Conservation (phyloP, 176 grass and related monocot species). For the Hyparrhenia diplandra region DNA sequence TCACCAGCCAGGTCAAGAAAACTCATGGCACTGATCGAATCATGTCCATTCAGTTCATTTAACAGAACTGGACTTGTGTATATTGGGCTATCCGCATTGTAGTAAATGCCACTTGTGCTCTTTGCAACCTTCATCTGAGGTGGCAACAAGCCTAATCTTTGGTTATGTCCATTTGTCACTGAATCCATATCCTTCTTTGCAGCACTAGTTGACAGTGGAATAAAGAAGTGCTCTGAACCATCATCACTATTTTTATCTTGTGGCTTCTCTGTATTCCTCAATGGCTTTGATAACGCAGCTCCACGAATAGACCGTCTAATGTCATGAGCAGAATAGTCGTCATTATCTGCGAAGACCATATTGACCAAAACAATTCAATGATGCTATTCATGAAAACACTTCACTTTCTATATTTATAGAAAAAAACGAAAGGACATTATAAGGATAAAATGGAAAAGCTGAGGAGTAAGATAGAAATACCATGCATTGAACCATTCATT, state of each 20-base stretch:
- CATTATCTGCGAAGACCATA: constrained; percentile 50
- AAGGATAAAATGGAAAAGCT: constrained; percentile 2
- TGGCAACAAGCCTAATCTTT: constrained; percentile 45
- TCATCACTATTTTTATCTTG: constrained; percentile 60
- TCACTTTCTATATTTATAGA: neutral
- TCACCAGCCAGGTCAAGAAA: constrained; percentile 27
- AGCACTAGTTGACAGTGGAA: constrained; percentile 50
- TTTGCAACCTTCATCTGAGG: constrained; percentile 41
- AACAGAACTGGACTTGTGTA: constrained; percentile 35
- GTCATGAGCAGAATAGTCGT: constrained; percentile 51
- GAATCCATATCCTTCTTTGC: constrained; percentile 56
- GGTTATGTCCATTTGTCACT: constrained; percentile 48
- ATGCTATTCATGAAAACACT: constrained; percentile 13
- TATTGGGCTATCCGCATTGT: constrained; percentile 12
- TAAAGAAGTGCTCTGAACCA: constrained; percentile 84
- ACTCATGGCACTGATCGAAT: neutral
- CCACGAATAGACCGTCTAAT: constrained; percentile 92
- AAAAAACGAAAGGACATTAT: constrained; percentile 14
- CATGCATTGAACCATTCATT: constrained; percentile 27
- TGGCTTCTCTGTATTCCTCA: constrained; percentile 44
- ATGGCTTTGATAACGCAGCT: constrained; percentile 76
- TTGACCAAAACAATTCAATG: neutral
- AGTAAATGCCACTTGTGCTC: constrained; percentile 30
- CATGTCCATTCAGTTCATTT: constrained; percentile 43
- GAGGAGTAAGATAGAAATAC: constrained; percentile 22